Conservation (phyloP, 75 land plant genomes). For the Pinus taeda region DNA sequence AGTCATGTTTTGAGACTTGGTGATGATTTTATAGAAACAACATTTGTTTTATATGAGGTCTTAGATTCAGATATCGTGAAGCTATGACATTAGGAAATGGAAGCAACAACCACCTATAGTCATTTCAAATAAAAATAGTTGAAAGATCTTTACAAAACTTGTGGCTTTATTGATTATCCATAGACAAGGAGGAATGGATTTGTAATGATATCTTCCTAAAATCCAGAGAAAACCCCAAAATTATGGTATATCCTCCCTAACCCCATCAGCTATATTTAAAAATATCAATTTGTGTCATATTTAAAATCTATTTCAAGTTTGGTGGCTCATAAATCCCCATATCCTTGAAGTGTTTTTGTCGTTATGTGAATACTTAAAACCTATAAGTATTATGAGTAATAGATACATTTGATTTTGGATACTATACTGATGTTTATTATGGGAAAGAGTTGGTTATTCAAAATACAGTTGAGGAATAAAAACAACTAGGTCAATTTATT, state of each 20-base stretch:
- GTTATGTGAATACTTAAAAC: no score
- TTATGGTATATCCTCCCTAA: neutral
- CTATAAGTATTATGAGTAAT: no score
- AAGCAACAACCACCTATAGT: slow-evolving; percentile 27
- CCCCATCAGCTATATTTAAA: no score
- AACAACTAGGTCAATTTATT: no score
- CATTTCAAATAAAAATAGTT: slow-evolving; percentile 66
- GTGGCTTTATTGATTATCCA: slow-evolving; percentile 68
- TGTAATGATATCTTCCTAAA: slow-evolving; percentile 82
- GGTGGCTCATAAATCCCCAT: neutral
- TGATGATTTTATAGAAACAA: slow-evolving; percentile 88
- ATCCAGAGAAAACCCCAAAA: slow-evolving; percentile 21
- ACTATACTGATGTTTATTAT: no score
- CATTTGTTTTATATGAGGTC: slow-evolving; percentile 42
- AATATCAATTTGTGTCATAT: neutral
- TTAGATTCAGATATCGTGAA: slow-evolving; percentile 30
- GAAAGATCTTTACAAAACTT: slow-evolving; percentile 67
- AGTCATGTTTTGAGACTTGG: slow-evolving; percentile 82
- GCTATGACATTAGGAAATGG: slow-evolving; percentile 29
- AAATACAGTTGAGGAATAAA: no score
- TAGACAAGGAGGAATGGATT: slow-evolving; percentile 51
- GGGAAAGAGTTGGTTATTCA: no score
- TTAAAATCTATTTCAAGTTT: neutral
- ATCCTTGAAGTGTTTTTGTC: no score
- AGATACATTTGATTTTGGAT: no score